Conservation (phyloP, 2,329 filamentous ascomycete species). For the Neospermospora avenae region DNA sequence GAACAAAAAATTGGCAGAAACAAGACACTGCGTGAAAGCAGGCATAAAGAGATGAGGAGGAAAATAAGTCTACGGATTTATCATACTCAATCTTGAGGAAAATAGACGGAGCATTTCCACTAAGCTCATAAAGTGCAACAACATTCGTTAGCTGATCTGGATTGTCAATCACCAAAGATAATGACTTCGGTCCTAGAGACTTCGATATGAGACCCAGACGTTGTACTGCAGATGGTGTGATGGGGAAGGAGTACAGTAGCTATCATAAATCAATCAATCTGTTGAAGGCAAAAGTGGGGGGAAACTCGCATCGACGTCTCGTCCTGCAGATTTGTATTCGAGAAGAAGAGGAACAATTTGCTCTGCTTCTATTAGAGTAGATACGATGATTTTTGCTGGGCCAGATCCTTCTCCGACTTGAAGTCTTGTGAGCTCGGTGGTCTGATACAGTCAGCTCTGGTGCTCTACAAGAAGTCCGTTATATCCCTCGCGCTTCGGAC, state of each 20-base stretch:
- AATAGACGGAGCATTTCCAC: constrained; percentile 49
- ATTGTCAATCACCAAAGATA: constrained; percentile 70
- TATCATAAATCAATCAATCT: constrained; percentile 11
- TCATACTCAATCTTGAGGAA: constrained; percentile 61
- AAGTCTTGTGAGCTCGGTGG: constrained; percentile 60
- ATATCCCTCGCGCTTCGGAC: not conserved
- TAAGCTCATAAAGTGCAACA: constrained; percentile 40
- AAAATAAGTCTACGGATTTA: not conserved
- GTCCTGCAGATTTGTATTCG: constrained; percentile 52
- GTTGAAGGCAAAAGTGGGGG: not conserved
- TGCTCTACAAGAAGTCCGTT: not conserved
- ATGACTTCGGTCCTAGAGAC: constrained; percentile 50
- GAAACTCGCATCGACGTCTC: constrained; percentile 54
- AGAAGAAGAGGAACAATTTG: constrained; percentile 57
- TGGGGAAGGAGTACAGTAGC: constrained; percentile 62
- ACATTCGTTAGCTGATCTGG: constrained; percentile 54
- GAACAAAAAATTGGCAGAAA: too few relatives aligned
- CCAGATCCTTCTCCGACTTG: constrained; percentile 59
- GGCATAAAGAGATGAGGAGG: not conserved
- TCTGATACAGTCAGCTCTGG: constrained; percentile 43
- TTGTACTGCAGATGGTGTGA: constrained; percentile 56
- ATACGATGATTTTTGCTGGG: constrained; percentile 61
- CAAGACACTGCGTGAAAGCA: not conserved
- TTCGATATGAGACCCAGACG: constrained; percentile 57
- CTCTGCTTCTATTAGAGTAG: constrained; percentile 73